A percentile compares a stretch with the other conserved stretches of the same genome.
Conservation (phyloP, 805 yeast genomes). For the Ogataea nakhonphanomensis region DNA sequence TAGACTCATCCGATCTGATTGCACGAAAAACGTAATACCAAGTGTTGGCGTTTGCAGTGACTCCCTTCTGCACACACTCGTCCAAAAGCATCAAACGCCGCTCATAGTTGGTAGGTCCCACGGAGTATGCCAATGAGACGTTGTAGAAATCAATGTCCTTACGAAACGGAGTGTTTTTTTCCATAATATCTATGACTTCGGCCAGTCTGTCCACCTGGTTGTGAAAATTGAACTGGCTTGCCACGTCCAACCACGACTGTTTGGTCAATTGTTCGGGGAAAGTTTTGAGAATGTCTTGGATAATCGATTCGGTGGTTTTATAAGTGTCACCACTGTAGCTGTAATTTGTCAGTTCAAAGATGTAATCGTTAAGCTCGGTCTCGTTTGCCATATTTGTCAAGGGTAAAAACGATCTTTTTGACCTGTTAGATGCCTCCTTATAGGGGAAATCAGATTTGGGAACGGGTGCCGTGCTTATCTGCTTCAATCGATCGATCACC, state of each 20-base stretch:
- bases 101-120: slow-evolving; percentile 15
- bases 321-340: slow-evolving; percentile 16
- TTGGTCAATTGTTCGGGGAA: slow-evolving; percentile 20
- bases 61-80: slow-evolving; percentile 10
- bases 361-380: slow-evolving; percentile 16
- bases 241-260: slow-evolving; percentile 17
- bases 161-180: slow-evolving; percentile 12
- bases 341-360: slow-evolving; percentile 17
- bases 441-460: slow-evolving; percentile 19
- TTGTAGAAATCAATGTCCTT: slow-evolving; percentile 31
- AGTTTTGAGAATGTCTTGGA: slow-evolving; percentile 12
- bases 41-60: slow-evolving; percentile 24
- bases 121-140: slow-evolving; percentile 19
- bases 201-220: slow-evolving; percentile 17
- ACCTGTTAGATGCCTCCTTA: slow-evolving; percentile 20
- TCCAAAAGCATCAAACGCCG: slow-evolving; percentile 21
- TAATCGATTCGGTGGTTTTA: slow-evolving; percentile 14
- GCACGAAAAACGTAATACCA: slow-evolving; percentile 28
- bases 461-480: slow-evolving; percentile 22
- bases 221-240: slow-evolving; percentile 19
- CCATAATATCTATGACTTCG: slow-evolving; percentile 23
- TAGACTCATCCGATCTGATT: slow-evolving; percentile 17
- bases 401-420: slow-evolving; percentile 18
- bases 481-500: slow-evolving; percentile 23
- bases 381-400: slow-evolving; percentile 11